Percentiles rank a stretch among this genome's conserved stretches.
Conservation (phyloP, 139 green algal genomes). For the Astrephomene gubernaculifera region DNA sequence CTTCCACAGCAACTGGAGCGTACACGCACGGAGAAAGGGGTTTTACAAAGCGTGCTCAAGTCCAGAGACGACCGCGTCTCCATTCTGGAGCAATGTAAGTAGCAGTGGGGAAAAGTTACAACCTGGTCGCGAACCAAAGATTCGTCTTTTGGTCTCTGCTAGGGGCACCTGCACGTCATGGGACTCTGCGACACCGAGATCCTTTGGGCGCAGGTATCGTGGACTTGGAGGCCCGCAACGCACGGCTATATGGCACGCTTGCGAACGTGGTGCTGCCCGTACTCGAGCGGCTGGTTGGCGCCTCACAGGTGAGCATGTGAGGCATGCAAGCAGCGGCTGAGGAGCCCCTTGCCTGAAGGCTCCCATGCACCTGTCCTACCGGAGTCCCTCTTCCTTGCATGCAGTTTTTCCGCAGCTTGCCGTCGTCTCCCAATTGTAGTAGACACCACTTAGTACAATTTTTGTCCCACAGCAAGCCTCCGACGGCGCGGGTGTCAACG, state of each 20-base stretch:
- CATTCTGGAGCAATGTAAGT: slow-evolving; percentile 1
- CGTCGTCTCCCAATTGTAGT: not conserved
- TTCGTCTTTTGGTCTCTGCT: not conserved
- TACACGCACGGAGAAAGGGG: not conserved
- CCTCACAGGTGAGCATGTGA: not conserved
- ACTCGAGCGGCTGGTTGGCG: not conserved
- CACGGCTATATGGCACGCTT: not conserved
- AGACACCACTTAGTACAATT: too few species aligned
- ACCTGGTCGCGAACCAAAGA: not conserved
- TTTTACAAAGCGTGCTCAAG: not conserved
- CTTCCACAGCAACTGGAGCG: not conserved
- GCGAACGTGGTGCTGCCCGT: not conserved
- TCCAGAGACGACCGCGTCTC: not conserved
- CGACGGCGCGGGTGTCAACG: not conserved
- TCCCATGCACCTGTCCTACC: not conserved
- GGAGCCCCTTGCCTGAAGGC: not conserved
- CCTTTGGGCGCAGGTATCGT: not conserved
- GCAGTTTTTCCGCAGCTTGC: not conserved
- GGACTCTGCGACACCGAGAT: not conserved
- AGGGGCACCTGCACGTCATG: not conserved
- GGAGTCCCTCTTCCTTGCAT: not conserved
- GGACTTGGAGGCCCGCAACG: not conserved
- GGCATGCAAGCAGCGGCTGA: not conserved
- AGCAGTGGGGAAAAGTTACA: not conserved
- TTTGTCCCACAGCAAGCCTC: not conserved